Conservation (phyloP, 164 flowering plant species). For the Brasenia schreberi region DNA sequence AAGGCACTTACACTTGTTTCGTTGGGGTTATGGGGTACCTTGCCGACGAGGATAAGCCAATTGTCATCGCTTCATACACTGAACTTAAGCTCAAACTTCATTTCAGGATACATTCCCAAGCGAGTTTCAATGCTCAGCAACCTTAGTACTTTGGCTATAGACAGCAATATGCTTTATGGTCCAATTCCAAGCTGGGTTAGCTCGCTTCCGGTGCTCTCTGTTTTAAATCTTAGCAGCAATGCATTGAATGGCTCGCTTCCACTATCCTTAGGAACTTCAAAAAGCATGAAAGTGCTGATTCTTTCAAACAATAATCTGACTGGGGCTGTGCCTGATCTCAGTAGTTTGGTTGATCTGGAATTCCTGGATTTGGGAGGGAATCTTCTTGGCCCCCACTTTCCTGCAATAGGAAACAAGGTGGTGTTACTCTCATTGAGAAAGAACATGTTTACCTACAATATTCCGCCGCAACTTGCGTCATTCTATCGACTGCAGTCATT, state of each 20-base stretch:
- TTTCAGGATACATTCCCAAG: slow-evolving; percentile 44
- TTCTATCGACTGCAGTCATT: slow-evolving; percentile 29
- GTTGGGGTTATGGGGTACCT: slow-evolving; percentile 72
- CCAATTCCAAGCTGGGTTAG: slow-evolving; percentile 22
- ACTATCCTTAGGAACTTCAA: not conserved
- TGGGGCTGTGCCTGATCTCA: slow-evolving; percentile 32
- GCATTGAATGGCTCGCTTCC: not conserved
- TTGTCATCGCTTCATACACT: slow-evolving; percentile 41
- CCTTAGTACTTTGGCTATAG: slow-evolving; percentile 40
- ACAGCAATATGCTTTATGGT: slow-evolving; percentile 60
- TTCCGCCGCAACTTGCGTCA: slow-evolving; percentile 26
- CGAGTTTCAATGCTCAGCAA: slow-evolving; percentile 21
- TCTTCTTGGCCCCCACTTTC: slow-evolving; percentile 48
- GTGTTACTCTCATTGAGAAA: slow-evolving; percentile 31
- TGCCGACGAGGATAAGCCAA: slow-evolving; percentile 45
- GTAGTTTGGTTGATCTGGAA: slow-evolving; percentile 23
- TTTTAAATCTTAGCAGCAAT: not conserved
- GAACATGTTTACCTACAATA: slow-evolving; percentile 42
- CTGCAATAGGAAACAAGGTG: slow-evolving; percentile 32
- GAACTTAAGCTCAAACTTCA: slow-evolving; percentile 65
- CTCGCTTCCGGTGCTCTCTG: not conserved
- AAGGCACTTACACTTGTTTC: slow-evolving; percentile 51
- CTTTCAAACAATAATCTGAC: not conserved
- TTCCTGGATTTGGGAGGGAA: slow-evolving; percentile 55
- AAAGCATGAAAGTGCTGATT: not conserved